These are phyloP conservation scores for Tylopilus rubrobrunneus DNA, from an alignment of 768 basidiomycete genomes.

Conservation along the genomic window DNA sequence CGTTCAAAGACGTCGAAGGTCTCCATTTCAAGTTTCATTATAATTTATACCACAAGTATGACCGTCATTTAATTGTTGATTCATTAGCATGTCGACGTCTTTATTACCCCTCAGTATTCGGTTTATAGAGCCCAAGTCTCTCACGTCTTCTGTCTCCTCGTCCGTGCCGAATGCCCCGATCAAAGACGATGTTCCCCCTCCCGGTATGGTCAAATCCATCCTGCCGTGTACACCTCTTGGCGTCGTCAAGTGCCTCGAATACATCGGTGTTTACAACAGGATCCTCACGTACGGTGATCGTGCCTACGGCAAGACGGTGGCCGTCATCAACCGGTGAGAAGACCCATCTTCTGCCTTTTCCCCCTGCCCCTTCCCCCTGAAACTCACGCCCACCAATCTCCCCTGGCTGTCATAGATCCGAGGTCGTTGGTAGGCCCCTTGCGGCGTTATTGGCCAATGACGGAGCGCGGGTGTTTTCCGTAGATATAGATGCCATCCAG, in stretches of 20 bases:
- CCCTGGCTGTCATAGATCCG: conserved; percentile 54
- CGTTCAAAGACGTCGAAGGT: conserved; percentile 97
- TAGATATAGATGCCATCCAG: conserved; percentile 93
- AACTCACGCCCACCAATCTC: neutral
- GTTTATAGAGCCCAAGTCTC: conserved; percentile 76
- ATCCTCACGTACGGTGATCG: conserved; percentile 92
- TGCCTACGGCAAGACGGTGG: conserved; percentile 88
- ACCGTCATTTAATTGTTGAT: neutral
- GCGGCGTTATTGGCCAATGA: conserved; percentile 95
- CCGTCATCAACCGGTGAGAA: conserved; percentile 86
- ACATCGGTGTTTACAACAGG: conserved; percentile 88
- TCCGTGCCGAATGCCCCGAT: conserved; percentile 28
- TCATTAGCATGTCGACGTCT: neutral
- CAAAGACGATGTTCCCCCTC: conserved; percentile 62
- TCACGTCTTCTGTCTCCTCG: conserved; percentile 45
- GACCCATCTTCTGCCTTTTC: neutral
- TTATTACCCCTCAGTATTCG: conserved; percentile 64
- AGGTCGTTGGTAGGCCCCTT: conserved; percentile 96
- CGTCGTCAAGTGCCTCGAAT: conserved; percentile 92
- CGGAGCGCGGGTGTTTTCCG: conserved; percentile 92
- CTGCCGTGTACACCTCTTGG: conserved; percentile 97
- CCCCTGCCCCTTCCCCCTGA: neutral
- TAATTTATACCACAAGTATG: conserved; percentile 92
- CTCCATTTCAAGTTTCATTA: conserved; percentile 94
- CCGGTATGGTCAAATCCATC: conserved; percentile 91